Evolutionary conservation across 257 asterid species (phyloP), one percentile per base, ranked within the genome.

Genomic region (Ehretia macrophylla): DNA sequence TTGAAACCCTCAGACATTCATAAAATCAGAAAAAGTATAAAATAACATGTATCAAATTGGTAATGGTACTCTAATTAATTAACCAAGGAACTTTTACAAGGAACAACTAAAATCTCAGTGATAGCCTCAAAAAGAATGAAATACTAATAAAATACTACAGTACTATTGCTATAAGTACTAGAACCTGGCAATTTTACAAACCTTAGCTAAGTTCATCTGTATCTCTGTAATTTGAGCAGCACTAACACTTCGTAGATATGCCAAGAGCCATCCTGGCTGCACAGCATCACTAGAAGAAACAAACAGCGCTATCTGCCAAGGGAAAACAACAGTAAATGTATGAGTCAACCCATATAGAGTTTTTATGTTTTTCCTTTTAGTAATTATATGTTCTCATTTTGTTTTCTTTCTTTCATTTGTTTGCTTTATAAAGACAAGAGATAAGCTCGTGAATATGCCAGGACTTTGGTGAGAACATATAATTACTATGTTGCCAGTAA

Each of bases 261-360:
- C 68, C 60, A 89, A 59, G 56, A 93, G 92, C 97, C 95, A 81
- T 62, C 99, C 94, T 57, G 89, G 82, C 67, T 80, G 92, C 75
- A 76, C 47, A 21, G 94, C 89, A 69, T 89, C 92, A 56, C 80
- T 78, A 14, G 97, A 86, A 60, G 96, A 85, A 54, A 86, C 81
- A 11, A 93, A 86, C 20, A 93, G 70, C 58, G 96, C 95, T 63
- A 89, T 83, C 99, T 93, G 96, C 73, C 75, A 68, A 12, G 57
- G 59, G 54, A 71, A 48, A 38, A 20, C 4, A 32, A 10, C 20
- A 1, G 17, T 23, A 52, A n/a, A 52, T 52, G 17, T 20, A 52
- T 52, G 20, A 21, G 20, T 11, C 38, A 10, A 21, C 38, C 10
- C 5, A 22, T 52, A 22, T 19, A 16, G 11, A 2, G 38, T 9